phyloP scores from a whole-genome alignment of 441 rosid genomes.

The Syzygium syzygioides region DNA sequence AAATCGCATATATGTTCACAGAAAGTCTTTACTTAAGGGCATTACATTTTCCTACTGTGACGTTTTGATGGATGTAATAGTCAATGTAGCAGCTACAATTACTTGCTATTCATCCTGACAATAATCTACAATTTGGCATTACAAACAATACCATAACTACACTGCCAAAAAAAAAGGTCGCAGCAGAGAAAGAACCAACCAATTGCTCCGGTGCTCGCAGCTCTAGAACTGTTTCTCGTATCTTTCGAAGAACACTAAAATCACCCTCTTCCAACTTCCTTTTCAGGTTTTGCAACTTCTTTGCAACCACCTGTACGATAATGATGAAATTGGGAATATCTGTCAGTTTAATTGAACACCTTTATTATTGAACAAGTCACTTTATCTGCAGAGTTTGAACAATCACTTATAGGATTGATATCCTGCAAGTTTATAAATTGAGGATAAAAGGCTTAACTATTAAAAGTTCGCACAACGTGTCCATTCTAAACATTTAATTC shows the following conservation, averaged over 20 bases:
- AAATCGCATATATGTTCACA: background rate
- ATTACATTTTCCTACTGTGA: background rate
- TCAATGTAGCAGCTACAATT: background rate
- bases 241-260: conserved; percentile 49
- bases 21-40: background rate
- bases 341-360: conserved; percentile 6
- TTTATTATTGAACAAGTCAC: background rate
- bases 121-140: background rate
- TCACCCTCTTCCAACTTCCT: conserved; percentile 58
- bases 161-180: background rate
- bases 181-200: conserved; percentile 37
- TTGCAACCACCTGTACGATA: conserved; percentile 56
- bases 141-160: background rate
- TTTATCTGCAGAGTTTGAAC: background rate
- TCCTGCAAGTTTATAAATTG: background rate
- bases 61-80: background rate
- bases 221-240: conserved; percentile 68
- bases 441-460: background rate
- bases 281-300: conserved; percentile 54
- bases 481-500: background rate
- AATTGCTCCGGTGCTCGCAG: conserved; percentile 66
- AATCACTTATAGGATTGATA: background rate
- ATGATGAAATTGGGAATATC: background rate
- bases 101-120: background rate
- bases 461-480: background rate